Evolutionary conservation across 2,329 filamentous ascomycete genomes (phyloP).

Genomic region (Cryphonectria naterciae): DNA sequence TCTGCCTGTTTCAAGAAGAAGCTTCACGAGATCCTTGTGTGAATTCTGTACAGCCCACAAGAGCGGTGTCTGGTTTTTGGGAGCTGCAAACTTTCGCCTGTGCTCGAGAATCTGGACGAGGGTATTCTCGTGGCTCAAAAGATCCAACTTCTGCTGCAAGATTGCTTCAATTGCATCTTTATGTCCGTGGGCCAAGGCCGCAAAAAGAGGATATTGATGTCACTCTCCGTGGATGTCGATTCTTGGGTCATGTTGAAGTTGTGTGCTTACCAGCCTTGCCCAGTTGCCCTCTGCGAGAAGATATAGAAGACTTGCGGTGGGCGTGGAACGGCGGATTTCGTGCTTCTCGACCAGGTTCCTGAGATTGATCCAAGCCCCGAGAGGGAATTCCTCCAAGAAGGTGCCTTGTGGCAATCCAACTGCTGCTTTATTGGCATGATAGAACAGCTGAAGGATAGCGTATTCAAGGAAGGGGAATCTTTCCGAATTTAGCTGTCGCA

Average conservation of each 20-base stretch:
- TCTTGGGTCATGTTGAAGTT: neutral
- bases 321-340: constrained; percentile 15
- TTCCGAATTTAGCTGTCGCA: neutral
- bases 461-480: constrained; percentile 21
- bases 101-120: neutral
- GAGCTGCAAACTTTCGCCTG: neutral
- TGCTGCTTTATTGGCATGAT: constrained; percentile 18
- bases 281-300: constrained; percentile 20
- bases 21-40: constrained; percentile 1
- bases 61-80: constrained; percentile 17
- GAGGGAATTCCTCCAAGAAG: constrained; percentile 15
- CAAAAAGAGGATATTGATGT: constrained; percentile 28
- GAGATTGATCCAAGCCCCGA: constrained; percentile 8
- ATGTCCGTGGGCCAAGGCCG: constrained; percentile 23
- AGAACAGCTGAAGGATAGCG: neutral
- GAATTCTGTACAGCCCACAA: neutral
- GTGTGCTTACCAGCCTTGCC: constrained; percentile 17
- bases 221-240: constrained; percentile 14
- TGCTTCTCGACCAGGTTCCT: constrained; percentile 12
- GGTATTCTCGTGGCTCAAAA: neutral
- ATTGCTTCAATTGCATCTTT: constrained; percentile 22
- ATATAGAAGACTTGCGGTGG: constrained; percentile 19
- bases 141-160: neutral
- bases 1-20: neutral
- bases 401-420: neutral